Evolutionary conservation across 1,284 basidiomycete genomes (phyloP), one percentile per base, ranked within the genome.

Genomic region (Wolfiporia cocos): DNA sequence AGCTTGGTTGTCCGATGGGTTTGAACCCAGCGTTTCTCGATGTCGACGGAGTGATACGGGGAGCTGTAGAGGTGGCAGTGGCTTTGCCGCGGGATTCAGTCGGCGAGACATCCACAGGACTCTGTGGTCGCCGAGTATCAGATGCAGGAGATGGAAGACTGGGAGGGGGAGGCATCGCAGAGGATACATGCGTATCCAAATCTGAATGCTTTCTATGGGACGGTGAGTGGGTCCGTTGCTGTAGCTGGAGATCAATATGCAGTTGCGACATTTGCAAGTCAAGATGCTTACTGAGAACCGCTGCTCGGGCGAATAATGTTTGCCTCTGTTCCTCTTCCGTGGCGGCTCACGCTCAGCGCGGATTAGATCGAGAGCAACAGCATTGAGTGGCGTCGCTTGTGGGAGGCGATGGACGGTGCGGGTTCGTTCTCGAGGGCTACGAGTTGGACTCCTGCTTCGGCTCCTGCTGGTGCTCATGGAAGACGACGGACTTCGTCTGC

Each of bases 321-420:
- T n/a, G n/a, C n/a, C n/a, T n/a, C n/a, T n/a, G n/a, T n/a, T n/a
- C n/a, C n/a, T n/a, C n/a, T n/a, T n/a, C n/a, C n/a, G n/a, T n/a
- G n/a, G n/a, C n/a, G n/a, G n/a, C n/a, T n/a, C n/a, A n/a, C n/a
- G n/a, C n/a, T n/a, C n/a, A n/a, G n/a, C n/a, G n/a, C n/a, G n/a
- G 10, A 24, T 37, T 18, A 26, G 22, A 10, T 24, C 36, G 18
- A 70, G 48, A 7, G 61, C 57, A 26, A 70, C 59, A 4, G 70
- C 67, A 42, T 63, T 63, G 41, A 74, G 51, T 6, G 69, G 66
- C 5, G 72, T 69, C 10, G 71, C 59, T 11, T 69, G 51, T 23
- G 83, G 84, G 22, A 86, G 64, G 31, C 83, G 74, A 58, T 86
- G 84, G 34, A 82, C 70, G 10, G 76, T 65, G 45, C 70, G 73